These are phyloP conservation scores for Brettanomyces sp. DNA, from an alignment of 805 yeast species.

Conservation along the genomic window DNA sequence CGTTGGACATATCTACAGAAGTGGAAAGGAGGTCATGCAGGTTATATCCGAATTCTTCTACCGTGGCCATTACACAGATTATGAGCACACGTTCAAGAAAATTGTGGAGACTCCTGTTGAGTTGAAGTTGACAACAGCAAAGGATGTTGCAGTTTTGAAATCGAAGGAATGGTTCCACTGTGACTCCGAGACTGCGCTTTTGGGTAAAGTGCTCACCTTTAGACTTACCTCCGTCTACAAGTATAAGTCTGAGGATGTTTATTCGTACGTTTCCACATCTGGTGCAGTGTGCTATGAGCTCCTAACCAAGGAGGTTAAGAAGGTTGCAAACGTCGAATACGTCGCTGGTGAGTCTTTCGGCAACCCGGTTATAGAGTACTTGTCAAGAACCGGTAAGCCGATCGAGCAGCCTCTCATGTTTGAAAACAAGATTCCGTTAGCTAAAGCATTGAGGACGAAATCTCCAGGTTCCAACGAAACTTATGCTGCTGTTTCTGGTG, in stretches of 20 bases:
- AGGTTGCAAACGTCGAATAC: constrained; percentile 77
- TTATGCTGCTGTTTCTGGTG: constrained; percentile 96
- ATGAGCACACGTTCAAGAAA: constrained; percentile 85
- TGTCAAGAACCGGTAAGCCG: constrained; percentile 83
- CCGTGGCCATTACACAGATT: constrained; percentile 86
- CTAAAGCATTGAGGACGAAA: constrained; percentile 54
- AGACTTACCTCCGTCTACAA: constrained; percentile 79
- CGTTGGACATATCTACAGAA: constrained; percentile 76
- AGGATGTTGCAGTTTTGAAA: constrained; percentile 86
- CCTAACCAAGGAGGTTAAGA: constrained; percentile 82
- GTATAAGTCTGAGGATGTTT: constrained; percentile 68
- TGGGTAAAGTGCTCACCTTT: constrained; percentile 76
- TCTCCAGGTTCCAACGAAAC: constrained; percentile 96
- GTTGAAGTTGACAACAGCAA: constrained; percentile 59
- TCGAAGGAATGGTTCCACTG: constrained; percentile 98
- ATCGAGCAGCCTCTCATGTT: constrained; percentile 89
- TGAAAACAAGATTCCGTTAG: constrained; percentile 83
- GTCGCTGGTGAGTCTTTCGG: constrained; percentile 91
- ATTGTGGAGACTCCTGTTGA: constrained; percentile 81
- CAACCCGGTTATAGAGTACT: constrained; percentile 94
- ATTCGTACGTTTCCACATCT: constrained; percentile 67
- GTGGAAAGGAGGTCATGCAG: constrained; percentile 76
- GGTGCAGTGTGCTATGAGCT: constrained; percentile 85
- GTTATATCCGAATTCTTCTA: constrained; percentile 92
- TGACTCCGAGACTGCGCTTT: constrained; percentile 53